Conservation (phyloP, 345 rosid genomes). For the Populus ilicifolia region DNA sequence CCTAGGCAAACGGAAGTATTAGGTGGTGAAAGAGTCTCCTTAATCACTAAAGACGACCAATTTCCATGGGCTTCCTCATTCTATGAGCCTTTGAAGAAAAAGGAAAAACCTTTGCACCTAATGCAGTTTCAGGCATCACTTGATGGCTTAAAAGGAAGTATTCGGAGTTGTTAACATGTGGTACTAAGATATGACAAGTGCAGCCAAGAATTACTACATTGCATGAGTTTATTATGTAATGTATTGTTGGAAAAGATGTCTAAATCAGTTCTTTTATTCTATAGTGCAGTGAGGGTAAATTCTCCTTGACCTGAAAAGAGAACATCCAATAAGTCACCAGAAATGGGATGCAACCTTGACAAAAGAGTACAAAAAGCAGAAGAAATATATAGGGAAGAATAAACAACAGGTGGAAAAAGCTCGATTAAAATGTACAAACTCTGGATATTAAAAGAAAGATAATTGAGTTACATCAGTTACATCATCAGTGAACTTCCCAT, state of each 20-base stretch:
- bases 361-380: not conserved
- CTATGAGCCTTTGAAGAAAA: not conserved
- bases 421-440: too few species aligned
- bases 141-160: not conserved
- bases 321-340: not conserved
- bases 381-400: not conserved
- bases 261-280: not conserved
- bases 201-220: not conserved
- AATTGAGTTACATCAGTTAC: too few species aligned
- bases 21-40: not conserved
- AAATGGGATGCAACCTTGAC: not conserved
- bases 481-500: too few species aligned
- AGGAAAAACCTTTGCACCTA: not conserved
- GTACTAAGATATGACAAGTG: not conserved
- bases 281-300: not conserved
- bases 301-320: not conserved
- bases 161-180: not conserved
- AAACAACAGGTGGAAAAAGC: not conserved
- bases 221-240: not conserved
- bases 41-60: not conserved
- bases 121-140: not conserved
- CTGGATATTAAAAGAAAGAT: too few species aligned
- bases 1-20: not conserved
- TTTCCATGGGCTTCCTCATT: not conserved
- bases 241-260: not conserved